Conservation (phyloP, 73 alveolate species). For the Diophrys sp. region DNA sequence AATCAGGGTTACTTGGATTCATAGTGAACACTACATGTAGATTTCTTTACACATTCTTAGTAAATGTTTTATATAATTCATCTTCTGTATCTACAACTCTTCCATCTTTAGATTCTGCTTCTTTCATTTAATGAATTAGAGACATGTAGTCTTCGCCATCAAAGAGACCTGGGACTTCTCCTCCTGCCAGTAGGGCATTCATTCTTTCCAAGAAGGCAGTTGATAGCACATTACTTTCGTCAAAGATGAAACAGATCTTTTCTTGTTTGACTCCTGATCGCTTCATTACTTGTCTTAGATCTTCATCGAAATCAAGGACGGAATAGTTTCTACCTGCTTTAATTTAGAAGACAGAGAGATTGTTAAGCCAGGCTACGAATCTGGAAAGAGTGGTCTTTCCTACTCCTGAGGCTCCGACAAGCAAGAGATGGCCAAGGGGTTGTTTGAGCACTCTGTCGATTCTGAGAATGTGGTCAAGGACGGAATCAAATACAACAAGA, state of each 20-base stretch:
- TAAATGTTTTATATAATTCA: slow-evolving; percentile 94
- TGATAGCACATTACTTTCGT: slow-evolving; percentile 98
- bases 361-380: slow-evolving; percentile 98
- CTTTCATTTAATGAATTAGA: slow-evolving; percentile 88
- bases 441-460: slow-evolving; percentile 98
- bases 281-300: slow-evolving; percentile 97
- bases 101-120: slow-evolving; percentile 75
- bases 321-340: slow-evolving; percentile 99
- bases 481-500: slow-evolving; percentile 96
- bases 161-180: slow-evolving; percentile 99
- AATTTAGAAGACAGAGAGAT: slow-evolving; percentile 92
- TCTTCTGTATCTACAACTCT: slow-evolving; percentile 96
- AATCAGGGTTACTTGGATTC: slow-evolving; percentile 99
- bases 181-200: slow-evolving; percentile 99
- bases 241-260: slow-evolving; percentile 98
- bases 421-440: slow-evolving; percentile 98
- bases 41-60: slow-evolving; percentile 92
- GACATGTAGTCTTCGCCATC: slow-evolving; percentile 99
- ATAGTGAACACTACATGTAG: slow-evolving; percentile 99
- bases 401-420: slow-evolving; percentile 97
- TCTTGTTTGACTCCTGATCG: slow-evolving; percentile 97
- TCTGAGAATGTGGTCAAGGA: slow-evolving; percentile 96
- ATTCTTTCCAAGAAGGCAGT: slow-evolving; percentile 99
- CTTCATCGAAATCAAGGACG: slow-evolving; percentile 98
- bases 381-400: slow-evolving; percentile 96